Base-by-base conservation (phyloP, 352 stramenopile genomes). In the Pythium volutum region DNA sequence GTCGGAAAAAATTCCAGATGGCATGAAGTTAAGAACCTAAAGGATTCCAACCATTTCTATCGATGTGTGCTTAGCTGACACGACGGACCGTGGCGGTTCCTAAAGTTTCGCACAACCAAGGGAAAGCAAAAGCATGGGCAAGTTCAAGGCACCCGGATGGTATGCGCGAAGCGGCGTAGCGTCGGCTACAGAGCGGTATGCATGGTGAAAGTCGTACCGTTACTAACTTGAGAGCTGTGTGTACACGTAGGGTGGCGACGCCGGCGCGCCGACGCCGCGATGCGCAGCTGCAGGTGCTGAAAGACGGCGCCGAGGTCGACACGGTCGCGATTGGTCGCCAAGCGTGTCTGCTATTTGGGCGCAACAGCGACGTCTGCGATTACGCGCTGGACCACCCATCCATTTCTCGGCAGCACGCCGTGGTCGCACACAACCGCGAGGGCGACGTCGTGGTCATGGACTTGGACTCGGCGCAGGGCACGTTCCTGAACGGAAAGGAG, bases 401-500 rank as follows among this genome's bases (percentile, higher is more conserved):
- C 38, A 84, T 93, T 63, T 95, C 85, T 8, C 75, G 89, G 12
- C 76, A 89, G 53, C 89, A 97, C 66, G 87, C 84, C 7, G 72
- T 78, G 10, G 56, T 97, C 39, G 75, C 87, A 25, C 84, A 96
- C 59, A 68, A 87, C 52, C 73, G 79, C 27, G 52, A 84, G 7
- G 77, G 73, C 3, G 55, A 66, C 1, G 38, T 97, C 0, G 76
- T 66, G 22, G 59, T 94, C 14, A 65, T 93, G 59, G 89, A 96
- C 64, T 71, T 96, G 20, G 75, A 73, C 7, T 95, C 86, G 3
- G 81, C 78, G n/a, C 88, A 97, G 60, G 89, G 87, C 42, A 91
- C 87, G 38, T 93, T 91, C 31, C 58, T 96, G 38, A 92, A 95
- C 59, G 82, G 64, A 42, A 48, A 78, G 38, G 77, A 88, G 59